Evolutionary conservation across 148 eudicot species (phyloP).

Genomic region (Rhododendron ferrugineum): DNA sequence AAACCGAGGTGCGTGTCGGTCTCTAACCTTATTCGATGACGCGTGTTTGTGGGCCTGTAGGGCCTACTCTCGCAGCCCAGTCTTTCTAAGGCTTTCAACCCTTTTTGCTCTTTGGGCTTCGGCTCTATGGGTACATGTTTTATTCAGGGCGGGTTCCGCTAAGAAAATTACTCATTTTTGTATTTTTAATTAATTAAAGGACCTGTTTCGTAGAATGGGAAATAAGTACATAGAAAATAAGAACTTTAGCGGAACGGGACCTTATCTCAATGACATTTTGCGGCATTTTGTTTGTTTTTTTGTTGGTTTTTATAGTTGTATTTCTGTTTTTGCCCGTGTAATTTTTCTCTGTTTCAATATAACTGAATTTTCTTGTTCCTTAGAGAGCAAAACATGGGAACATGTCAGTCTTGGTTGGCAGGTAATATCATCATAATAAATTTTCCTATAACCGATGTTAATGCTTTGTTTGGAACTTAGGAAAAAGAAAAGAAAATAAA

Average conservation of each 20-base stretch:
- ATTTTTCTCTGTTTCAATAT: neutral
- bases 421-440: neutral
- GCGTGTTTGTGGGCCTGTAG: neutral
- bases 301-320: neutral
- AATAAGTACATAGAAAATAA: too few species aligned
- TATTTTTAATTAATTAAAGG: too few species aligned
- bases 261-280: neutral
- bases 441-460: neutral
- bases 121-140: neutral
- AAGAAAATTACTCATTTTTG: too few species aligned
- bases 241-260: too few species aligned
- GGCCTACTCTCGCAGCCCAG: neutral
- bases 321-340: neutral
- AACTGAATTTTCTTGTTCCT: neutral
- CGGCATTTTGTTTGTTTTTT: neutral
- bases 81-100: too few species aligned
- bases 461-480: neutral
- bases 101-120: neutral
- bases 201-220: accelerated
- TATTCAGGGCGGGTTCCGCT: too few species aligned
- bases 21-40: neutral
- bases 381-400: neutral
- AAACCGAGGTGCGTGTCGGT: conserved; percentile 5
- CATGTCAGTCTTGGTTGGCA: neutral
- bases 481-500: too few species aligned